Percentiles rank a stretch among this genome's conserved stretches.
Evolutionary conservation across 495 filamentous ascomycete genomes (phyloP).

Genomic region (Penicillium mononematosum): DNA sequence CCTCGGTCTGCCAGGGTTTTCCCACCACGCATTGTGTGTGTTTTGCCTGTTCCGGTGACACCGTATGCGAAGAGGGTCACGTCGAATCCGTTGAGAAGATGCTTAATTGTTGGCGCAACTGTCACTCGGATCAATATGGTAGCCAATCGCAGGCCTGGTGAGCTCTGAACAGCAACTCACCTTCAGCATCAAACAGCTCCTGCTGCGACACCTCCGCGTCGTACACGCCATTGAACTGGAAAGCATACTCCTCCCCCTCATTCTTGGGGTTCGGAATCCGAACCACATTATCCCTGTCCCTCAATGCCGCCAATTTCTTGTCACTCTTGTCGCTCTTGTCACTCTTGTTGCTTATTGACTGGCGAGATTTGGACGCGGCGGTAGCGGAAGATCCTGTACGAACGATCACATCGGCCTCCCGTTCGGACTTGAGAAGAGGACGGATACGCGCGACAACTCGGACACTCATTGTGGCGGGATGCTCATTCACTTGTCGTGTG

Average conservation of each 20-base stretch:
- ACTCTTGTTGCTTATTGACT: conserved; percentile 15
- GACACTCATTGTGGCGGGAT: conserved; percentile 52
- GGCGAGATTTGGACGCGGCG: conserved; percentile 23
- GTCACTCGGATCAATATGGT: conserved; percentile 24
- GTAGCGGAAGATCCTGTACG: conserved; percentile 45
- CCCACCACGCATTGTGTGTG: conserved; percentile 96
- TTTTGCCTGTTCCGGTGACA: conserved; percentile 94
- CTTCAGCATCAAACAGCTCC: conserved; percentile 83
- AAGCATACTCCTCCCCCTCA: conserved; percentile 83
- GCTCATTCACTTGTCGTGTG: conserved; percentile 19
- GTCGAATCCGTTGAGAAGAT: conserved; percentile 91
- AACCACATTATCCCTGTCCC: conserved; percentile 65
- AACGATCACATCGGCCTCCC: conserved; percentile 82
- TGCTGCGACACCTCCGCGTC: conserved; percentile 76
- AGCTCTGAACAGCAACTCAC: conserved; percentile 43
- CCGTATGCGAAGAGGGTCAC: conserved; percentile 96
- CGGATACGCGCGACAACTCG: conserved; percentile 87
- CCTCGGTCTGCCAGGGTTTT: conserved; percentile 85
- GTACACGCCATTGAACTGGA: conserved; percentile 94
- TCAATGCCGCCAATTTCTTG: conserved; percentile 42
- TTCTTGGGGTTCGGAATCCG: conserved; percentile 96
- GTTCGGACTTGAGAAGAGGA: conserved; percentile 79
- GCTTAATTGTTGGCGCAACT: conserved; percentile 79
- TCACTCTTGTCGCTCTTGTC: conserved; percentile 23
- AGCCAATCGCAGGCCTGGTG: not conserved